Evolutionary conservation across 2,329 filamentous ascomycete species (phyloP), one percentile per base, ranked within the genome.

Genomic region (Trichothecium sympodiale): DNA sequence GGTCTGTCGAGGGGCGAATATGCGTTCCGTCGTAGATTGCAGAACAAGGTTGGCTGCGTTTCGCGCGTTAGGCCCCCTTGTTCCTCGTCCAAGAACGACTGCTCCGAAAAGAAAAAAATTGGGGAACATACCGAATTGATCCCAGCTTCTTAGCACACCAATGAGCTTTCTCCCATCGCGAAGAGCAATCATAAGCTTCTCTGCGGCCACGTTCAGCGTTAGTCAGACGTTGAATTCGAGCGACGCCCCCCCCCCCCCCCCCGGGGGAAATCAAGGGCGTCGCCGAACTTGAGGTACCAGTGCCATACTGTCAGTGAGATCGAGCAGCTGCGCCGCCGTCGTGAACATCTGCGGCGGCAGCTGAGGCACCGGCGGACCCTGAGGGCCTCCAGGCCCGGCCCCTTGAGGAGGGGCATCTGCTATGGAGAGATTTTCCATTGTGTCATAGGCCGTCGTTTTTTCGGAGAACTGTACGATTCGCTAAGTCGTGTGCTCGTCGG

Each of bases 331-430:
- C 37, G 91, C 88, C 23, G 91, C 91, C 23, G 91, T 98, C 14
- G 91, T 94, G 64, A 98, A 98, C 82, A 96, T 95, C 67, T 98
- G 89, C 40, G 88, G 88, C 12, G 84, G 84, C 28, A 89, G 66
- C 60, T 85, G 82, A 37, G 64, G 58, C 34, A 75, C 71, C 20
- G 61, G 64, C 38, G 60, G 56, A 15, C 71, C 69, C 15, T 52
- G 61, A 8, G 50, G 46, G 36, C 50, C 36, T 12, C 29, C 29
- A 9, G 12, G 29, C 31, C 16, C 10, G 20, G 23, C 30, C 25
- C 15, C 31, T 27, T 35, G 33, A 10, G 20, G 38, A 51, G 64
- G 59, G 44, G 57, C 53, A 46, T 73, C 69, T 45, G 65, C 59
- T 45, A 72, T 60, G 44, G 55, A 61, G 43, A 71, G 61, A 48